Evolutionary conservation across 805 yeast species (phyloP).

Genomic region (Ogataea corticis): DNA sequence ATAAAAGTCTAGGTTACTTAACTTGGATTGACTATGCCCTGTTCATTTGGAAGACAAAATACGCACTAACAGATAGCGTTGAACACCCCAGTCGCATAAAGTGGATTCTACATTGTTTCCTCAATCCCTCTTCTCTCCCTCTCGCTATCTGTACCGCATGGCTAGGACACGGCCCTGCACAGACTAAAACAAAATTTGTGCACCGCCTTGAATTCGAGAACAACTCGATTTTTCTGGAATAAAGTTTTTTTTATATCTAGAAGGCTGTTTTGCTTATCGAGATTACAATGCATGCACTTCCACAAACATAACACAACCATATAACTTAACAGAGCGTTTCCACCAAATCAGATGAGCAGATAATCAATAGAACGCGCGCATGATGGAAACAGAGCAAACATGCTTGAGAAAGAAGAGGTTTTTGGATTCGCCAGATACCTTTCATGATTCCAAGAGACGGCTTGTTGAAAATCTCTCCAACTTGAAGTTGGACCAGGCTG

Average conservation of each 20-base stretch:
- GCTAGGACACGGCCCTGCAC: too few species aligned
- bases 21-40: too few species aligned
- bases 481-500: conserved; percentile 1
- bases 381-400: conserved; percentile 1
- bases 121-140: too few species aligned
- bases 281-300: too few species aligned
- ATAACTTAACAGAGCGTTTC: not conserved
- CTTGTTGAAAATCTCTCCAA: conserved; percentile 12
- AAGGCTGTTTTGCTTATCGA: too few species aligned
- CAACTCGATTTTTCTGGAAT: conserved; percentile 7
- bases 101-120: too few species aligned
- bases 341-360: not conserved
- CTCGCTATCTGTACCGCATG: too few species aligned
- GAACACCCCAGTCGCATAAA: too few species aligned
- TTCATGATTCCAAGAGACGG: conserved; percentile 15
- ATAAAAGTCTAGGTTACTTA: too few species aligned
- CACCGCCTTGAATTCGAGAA: not conserved
- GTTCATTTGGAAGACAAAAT: too few species aligned
- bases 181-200: not conserved
- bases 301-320: not conserved
- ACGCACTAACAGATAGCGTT: too few species aligned
- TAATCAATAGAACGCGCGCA: not conserved
- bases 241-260: too few species aligned
- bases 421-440: conserved; percentile 6
- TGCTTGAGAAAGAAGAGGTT: conserved; percentile 8